A percentile compares a stretch with the other conserved stretches of the same genome.
phyloP scores from a whole-genome alignment of 2,329 filamentous ascomycete species.

The Aspergillus melleus region DNA sequence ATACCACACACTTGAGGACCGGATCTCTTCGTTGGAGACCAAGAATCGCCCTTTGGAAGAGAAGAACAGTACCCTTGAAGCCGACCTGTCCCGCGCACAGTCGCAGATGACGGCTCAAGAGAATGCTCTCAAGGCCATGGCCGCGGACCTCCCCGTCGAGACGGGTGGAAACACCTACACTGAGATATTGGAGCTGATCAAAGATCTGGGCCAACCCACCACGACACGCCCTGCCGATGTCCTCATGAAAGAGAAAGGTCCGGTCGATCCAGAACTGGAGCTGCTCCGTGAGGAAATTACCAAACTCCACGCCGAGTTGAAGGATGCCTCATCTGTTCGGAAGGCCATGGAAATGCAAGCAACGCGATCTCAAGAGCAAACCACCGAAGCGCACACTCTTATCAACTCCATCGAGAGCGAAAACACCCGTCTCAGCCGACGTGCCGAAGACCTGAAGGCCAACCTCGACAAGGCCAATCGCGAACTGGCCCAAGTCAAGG shows the following conservation, averaged over 20 bases:
- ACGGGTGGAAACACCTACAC: slow-evolving; percentile 36
- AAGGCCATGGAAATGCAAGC: slow-evolving; percentile 37
- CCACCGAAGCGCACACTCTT: slow-evolving; percentile 37
- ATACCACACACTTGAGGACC: slow-evolving; percentile 35
- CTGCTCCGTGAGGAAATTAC: slow-evolving; percentile 30
- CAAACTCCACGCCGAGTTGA: slow-evolving; percentile 30
- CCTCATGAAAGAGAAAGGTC: slow-evolving; percentile 19
- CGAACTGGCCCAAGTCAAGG: slow-evolving; percentile 30
- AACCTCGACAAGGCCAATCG: slow-evolving; percentile 32
- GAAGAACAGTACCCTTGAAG: slow-evolving; percentile 37
- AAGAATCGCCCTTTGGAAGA: slow-evolving; percentile 39
- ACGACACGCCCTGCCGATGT: slow-evolving; percentile 13
- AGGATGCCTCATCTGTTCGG: slow-evolving; percentile 28
- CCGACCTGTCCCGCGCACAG: slow-evolving; percentile 35
- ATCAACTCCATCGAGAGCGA: slow-evolving; percentile 41
- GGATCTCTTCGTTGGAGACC: slow-evolving; percentile 34
- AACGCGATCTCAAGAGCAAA: slow-evolving; percentile 36
- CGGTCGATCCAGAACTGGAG: slow-evolving; percentile 20
- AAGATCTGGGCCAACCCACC: slow-evolving; percentile 30
- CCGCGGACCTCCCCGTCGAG: slow-evolving; percentile 36
- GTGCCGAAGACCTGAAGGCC: slow-evolving; percentile 36
- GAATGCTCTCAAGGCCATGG: slow-evolving; percentile 38
- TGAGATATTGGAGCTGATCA: slow-evolving; percentile 42
- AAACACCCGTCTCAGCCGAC: slow-evolving; percentile 36
- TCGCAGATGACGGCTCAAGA: slow-evolving; percentile 38